Base-by-base conservation (phyloP, 352 stramenopile genomes). In the Plasmopara halstedii region DNA sequence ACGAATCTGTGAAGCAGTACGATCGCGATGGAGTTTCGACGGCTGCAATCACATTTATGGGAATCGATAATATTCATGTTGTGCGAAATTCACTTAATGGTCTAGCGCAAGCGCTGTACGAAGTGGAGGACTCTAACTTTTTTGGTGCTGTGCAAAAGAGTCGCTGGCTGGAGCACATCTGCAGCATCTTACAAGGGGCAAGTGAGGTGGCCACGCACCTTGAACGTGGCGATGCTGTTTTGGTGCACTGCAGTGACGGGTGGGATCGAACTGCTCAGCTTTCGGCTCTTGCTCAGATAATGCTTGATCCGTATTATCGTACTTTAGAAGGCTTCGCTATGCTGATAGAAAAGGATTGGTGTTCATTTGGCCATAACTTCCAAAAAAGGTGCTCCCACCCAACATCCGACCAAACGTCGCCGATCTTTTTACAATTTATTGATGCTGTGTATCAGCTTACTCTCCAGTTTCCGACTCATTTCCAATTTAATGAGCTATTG, bases 401-500 rank as follows among this genome's bases (percentile, higher is more conserved):
- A 22, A 86, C 74, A 3, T 87, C 80, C 6, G 89, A 98, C 37
- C 87, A 99, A 57, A 88, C 94, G 15, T 98, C 95, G 32, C 97
- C 97, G 2, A 95, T 99, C 36, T 99, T 99, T 70, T 63, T 98
- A 31, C 96, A 99, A 60, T 99, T 98, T 63, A 67, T 99, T 13
- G 96, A 99, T 68, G 97, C 85, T 46, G 89, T 98, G 20, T 99
- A 95, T 57, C 96, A 99, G 67, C 64, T 99, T 18, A 86, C 97
- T 10, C 70, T 96, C 29, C 95, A 98, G 55, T 98, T 97, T 46
- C 97, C 97, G 11, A 91, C 88, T 5, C 85, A 90, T 54, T 99
- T 99, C 60, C 95, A 99, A 64, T 99, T 99, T 63, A 99, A 98
- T 64, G 82, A 95, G 58, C 52, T 87, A 11, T 75, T 95, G 29